Evolutionary conservation across 352 stramenopile genomes (phyloP), one percentile per base, ranked within the genome.

Genomic region (Thalassiosira hispida): DNA sequence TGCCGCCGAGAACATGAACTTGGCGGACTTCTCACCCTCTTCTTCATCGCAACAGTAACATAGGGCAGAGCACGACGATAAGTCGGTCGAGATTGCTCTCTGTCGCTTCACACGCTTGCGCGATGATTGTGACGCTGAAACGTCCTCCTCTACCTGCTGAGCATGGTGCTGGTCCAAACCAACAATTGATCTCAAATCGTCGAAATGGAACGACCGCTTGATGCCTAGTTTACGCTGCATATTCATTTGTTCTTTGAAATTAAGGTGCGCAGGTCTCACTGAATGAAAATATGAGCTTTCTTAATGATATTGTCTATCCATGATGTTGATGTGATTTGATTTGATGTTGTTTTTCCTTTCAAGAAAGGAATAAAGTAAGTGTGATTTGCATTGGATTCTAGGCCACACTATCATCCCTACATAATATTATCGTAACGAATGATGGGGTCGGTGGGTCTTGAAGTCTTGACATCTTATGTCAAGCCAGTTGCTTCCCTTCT

Each of bases 121-220:
- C 25, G 31, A 25, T 29, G 16, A 25, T 25, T 29, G 27, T 49
- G 31, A 47, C 16, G 11, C 20, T 20, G n/a, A 18, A 47, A 25
- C 27, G 25, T 18, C 27, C 9, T 25, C 31, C 8, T 46, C 27
- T 29, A 49, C 29, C 6, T 29, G 5, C 6, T 29, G 5, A 23
- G 3, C 14, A 29, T 12, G 42, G 18, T 47, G 55, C 16, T 27
- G 31, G 55, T 25, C 8, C 35, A 27, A 46, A 5, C 35, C 29
- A 6, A 49, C 29, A 14, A 63, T 63, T 14, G 55, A 63, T 12
- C 29, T 49, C 55, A 63, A 63, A 27, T 63, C 55, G 6, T 49
- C 55, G 55, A 5, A 63, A 47, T 63, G 2, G n/a, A 63, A 63
- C 5, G 55, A 63, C 25, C 55, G 55, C n/a, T 63, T 63, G 1